phyloP scores from a whole-genome alignment of 345 rosid genomes.

The Cardamine chenopodiifolia region DNA sequence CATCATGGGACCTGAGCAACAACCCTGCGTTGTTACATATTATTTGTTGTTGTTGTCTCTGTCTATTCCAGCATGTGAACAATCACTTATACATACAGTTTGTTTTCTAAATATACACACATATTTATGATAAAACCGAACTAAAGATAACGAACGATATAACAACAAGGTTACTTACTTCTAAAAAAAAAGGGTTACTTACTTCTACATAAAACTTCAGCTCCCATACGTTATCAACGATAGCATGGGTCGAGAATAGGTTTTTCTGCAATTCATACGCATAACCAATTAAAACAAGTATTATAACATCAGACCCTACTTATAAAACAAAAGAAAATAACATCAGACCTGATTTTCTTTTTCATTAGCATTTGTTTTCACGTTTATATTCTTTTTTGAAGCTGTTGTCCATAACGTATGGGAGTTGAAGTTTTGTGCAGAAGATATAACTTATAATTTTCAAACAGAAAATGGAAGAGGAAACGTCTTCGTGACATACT shows the following conservation, averaged over 20 bases:
- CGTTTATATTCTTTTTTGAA: too few relatives aligned
- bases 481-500: too few relatives aligned
- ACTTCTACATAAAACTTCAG: conserved; percentile 30
- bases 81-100: background rate
- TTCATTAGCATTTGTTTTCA: too few relatives aligned
- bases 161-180: background rate
- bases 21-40: conserved; percentile 12
- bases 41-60: background rate
- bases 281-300: too few relatives aligned
- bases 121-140: background rate
- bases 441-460: too few relatives aligned
- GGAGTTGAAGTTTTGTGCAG: too few relatives aligned
- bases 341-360: too few relatives aligned
- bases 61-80: background rate
- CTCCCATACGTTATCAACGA: background rate
- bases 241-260: background rate
- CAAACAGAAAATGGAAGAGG: too few relatives aligned
- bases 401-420: too few relatives aligned
- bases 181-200: background rate
- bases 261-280: background rate
- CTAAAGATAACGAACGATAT: background rate
- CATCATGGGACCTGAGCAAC: too few relatives aligned
- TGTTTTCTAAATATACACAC: too few relatives aligned
- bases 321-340: too few relatives aligned
- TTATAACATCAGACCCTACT: background rate